A percentile compares a stretch with the other conserved stretches of the same genome.
Conservation (phyloP, 2,329 filamentous ascomycete species). For the Trichoderma sp. region DNA sequence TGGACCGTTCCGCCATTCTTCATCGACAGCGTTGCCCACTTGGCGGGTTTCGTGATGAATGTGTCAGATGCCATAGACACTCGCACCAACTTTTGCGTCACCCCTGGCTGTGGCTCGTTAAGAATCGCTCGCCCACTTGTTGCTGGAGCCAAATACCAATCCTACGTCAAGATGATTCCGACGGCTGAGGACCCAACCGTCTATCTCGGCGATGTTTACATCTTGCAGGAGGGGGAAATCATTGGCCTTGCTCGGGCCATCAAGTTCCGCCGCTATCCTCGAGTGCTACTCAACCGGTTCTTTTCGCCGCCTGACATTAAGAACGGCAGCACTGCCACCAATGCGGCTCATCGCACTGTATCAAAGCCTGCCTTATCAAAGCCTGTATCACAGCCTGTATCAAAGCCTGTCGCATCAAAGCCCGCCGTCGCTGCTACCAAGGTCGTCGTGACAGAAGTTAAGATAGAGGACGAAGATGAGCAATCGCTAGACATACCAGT, state of each 20-base stretch:
- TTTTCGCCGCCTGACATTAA: not conserved
- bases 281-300: not conserved
- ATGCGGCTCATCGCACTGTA: not conserved
- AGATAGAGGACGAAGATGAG: not conserved
- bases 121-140: not conserved
- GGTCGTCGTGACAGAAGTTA: not conserved
- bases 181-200: not conserved
- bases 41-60: not conserved
- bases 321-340: not conserved
- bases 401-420: no score
- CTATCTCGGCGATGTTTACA: not conserved
- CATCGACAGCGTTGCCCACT: not conserved
- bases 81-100: not conserved
- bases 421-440: not conserved
- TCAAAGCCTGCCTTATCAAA: not conserved
- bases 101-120: not conserved
- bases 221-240: not conserved
- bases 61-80: not conserved
- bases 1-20: not conserved
- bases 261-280: not conserved
- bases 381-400: no score
- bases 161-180: not conserved
- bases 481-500: not conserved
- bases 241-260: not conserved
- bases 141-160: not conserved